These are phyloP conservation scores for Leptographium radiaticola DNA, from an alignment of 2,329 filamentous ascomycete genomes.

Conservation along the genomic window DNA sequence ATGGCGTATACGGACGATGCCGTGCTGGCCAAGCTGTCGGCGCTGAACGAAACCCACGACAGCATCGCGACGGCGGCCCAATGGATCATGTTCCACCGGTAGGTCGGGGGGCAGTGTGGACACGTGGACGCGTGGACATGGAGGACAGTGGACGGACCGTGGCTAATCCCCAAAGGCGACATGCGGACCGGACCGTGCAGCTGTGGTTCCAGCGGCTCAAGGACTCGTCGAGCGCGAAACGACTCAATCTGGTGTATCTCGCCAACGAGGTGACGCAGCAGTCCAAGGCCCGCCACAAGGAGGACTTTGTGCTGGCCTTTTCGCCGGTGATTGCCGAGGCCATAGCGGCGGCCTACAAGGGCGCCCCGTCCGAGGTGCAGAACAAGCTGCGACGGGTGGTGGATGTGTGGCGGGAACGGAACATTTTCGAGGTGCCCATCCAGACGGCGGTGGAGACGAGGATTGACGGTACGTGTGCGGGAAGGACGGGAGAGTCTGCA, in stretches of 20 bases:
- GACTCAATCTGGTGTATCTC: conserved; percentile 84
- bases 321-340: conserved; percentile 86
- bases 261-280: conserved; percentile 97
- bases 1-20: conserved; percentile 97
- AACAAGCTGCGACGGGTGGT: conserved; percentile 77
- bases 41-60: conserved; percentile 93
- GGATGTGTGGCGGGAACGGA: conserved; percentile 83
- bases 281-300: conserved; percentile 81
- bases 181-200: conserved; percentile 82
- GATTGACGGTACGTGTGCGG: conserved; percentile 53
- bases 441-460: conserved; percentile 69
- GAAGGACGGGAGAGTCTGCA: background rate
- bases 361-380: conserved; percentile 74
- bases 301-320: conserved; percentile 86
- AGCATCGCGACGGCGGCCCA: conserved; percentile 92
- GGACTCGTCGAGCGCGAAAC: conserved; percentile 73
- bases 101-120: conserved; percentile 18
- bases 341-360: conserved; percentile 81
- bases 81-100: conserved; percentile 99
- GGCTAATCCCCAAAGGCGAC: conserved; percentile 44
- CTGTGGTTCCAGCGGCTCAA: conserved; percentile 85
- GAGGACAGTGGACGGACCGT: no score
- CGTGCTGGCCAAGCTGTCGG: conserved; percentile 85
- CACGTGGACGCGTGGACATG: no score
- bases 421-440: conserved; percentile 71